Evolutionary conservation across 192 early-diverging fungal genomes (phyloP).

Genomic region (Chytriomyces sp.): DNA sequence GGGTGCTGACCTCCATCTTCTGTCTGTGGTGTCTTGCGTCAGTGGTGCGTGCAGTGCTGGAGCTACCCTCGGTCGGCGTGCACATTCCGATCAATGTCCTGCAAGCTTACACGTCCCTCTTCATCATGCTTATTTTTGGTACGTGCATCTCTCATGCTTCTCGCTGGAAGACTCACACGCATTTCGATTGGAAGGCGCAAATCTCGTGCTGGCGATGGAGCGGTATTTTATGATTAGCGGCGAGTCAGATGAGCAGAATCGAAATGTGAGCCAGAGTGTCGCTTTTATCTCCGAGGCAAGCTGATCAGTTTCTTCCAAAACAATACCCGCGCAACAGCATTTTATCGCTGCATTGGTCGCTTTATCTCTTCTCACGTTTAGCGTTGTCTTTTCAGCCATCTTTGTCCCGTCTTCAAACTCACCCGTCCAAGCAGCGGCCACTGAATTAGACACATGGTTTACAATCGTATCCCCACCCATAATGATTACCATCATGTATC

Average conservation of each 20-base stretch:
- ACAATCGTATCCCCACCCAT: neutral
- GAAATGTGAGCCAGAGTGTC: neutral
- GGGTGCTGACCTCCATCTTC: neutral
- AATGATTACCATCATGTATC: neutral
- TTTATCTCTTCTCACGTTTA: neutral
- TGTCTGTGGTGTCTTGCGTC: neutral
- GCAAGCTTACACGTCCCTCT: slow-evolving; percentile 1
- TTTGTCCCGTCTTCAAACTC: neutral
- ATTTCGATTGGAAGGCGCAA: neutral
- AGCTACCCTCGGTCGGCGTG: neutral
- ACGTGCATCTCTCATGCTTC: neutral
- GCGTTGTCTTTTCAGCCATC: neutral
- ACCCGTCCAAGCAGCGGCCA: neutral
- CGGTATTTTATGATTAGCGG: neutral
- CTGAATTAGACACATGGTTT: neutral
- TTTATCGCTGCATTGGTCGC: neutral
- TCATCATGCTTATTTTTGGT: slow-evolving; percentile 17
- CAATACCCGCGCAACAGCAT: neutral
- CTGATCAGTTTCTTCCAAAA: neutral
- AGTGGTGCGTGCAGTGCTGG: neutral
- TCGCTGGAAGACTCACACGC: neutral
- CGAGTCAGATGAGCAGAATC: too few species aligned
- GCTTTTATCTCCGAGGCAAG: neutral
- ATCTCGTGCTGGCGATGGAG: slow-evolving; percentile 15
- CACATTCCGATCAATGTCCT: neutral